These are phyloP conservation scores for Komagataella populi DNA, from an alignment of 805 yeast genomes.

Conservation along the genomic window DNA sequence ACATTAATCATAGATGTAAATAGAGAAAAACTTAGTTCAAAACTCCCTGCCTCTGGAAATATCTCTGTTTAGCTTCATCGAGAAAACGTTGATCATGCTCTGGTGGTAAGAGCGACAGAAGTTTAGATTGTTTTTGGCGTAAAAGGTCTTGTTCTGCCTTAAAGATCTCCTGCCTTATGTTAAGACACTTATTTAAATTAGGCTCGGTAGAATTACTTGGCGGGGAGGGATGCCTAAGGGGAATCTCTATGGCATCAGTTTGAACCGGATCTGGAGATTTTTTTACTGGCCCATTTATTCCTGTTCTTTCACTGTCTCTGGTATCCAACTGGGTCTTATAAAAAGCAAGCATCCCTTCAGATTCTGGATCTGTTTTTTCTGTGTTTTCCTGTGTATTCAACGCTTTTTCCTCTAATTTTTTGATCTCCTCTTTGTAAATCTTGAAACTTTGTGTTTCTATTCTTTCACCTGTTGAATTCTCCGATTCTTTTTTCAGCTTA, in stretches of 20 bases:
- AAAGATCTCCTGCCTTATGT: neutral
- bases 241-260: neutral
- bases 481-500: conserved; percentile 22
- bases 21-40: neutral
- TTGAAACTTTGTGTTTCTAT: conserved; percentile 33
- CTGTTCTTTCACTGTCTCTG: neutral
- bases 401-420: conserved; percentile 1
- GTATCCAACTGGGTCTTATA: neutral
- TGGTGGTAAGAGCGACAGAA: neutral
- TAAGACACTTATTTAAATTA: neutral
- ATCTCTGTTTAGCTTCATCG: neutral
- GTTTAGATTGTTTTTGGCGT: neutral
- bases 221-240: neutral
- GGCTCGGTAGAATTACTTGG: neutral
- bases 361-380: neutral
- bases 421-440: conserved; percentile 19
- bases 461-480: conserved; percentile 22
- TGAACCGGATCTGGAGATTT: neutral
- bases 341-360: neutral
- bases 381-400: neutral
- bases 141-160: neutral
- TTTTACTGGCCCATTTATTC: neutral
- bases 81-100: neutral
- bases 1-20: neutral
- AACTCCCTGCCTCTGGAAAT: neutral